Conservation (phyloP, 257 asterid species). For the Solanum appendiculatum region DNA sequence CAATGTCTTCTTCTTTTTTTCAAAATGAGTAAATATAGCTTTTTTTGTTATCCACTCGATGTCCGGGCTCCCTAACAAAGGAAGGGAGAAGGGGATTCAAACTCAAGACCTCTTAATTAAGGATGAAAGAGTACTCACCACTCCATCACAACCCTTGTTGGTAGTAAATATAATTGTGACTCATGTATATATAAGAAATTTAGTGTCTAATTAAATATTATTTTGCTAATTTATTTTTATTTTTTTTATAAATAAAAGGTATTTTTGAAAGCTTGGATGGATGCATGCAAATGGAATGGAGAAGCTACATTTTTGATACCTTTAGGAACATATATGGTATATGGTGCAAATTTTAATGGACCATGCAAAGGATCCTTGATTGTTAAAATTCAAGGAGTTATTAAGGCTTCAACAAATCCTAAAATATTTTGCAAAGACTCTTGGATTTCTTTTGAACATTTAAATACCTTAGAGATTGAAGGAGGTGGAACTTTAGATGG, state of each 20-base stretch:
- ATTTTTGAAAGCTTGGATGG: not conserved
- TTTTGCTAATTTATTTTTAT: not conserved
- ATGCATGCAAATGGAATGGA: not conserved
- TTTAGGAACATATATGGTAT: not conserved
- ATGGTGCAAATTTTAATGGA: not conserved
- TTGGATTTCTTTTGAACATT: not conserved
- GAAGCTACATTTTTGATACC: not conserved
- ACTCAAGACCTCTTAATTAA: rapidly evolving
- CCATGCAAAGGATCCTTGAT: not conserved
- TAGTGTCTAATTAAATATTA: not conserved
- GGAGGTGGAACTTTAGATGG: slow-evolving; percentile 1
- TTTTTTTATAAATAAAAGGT: not conserved
- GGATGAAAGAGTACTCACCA: too few relatives aligned
- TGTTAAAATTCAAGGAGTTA: not conserved
- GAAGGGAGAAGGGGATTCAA: too few relatives aligned
- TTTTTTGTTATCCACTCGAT: rapidly evolving
- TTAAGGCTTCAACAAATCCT: slow-evolving; percentile 2
- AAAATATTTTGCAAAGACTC: not conserved
- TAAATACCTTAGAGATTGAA: not conserved
- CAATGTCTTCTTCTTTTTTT: not conserved
- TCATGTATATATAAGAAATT: not conserved
- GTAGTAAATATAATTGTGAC: not conserved
- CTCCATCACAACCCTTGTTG: not conserved
- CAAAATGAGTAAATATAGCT: too few relatives aligned
- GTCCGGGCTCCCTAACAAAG: not conserved